Percentiles rank a stretch among this genome's conserved stretches.
These are phyloP conservation scores for Thraustochytrium sp. DNA, from an alignment of 352 stramenopile species.

Conservation along the genomic window DNA sequence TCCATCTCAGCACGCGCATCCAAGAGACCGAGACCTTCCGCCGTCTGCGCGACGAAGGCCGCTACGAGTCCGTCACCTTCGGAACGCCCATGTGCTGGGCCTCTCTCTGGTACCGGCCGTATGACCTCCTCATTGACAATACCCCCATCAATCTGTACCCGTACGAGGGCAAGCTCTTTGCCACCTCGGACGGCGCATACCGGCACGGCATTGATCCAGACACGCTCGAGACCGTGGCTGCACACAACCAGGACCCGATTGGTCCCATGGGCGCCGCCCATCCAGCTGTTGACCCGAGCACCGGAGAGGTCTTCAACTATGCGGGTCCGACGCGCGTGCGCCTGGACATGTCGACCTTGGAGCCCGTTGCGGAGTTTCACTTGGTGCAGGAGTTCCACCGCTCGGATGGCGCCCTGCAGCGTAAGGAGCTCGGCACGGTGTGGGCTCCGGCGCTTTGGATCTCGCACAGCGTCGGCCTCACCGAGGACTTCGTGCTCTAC, in stretches of 20 bases:
- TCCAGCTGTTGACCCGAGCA: slow-evolving; percentile 16
- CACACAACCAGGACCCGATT: background rate
- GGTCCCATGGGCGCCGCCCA: slow-evolving; percentile 32
- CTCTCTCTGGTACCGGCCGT: background rate
- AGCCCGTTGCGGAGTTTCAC: slow-evolving; percentile 8
- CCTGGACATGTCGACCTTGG: background rate
- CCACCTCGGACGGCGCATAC: slow-evolving; percentile 35
- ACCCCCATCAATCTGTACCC: slow-evolving; percentile 8
- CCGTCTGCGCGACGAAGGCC: background rate
- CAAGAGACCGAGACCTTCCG: background rate
- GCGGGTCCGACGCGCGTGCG: background rate
- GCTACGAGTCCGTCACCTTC: slow-evolving; percentile 30
- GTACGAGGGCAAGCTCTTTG: background rate
- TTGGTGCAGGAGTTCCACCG: background rate
- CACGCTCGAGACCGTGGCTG: background rate
- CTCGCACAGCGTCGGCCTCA: slow-evolving; percentile 21
- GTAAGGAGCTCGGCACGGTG: background rate
- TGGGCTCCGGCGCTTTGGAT: slow-evolving; percentile 38
- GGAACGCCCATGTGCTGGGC: background rate
- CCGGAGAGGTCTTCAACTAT: slow-evolving; percentile 38
- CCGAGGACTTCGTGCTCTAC: slow-evolving; percentile 19
- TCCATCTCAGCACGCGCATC: background rate
- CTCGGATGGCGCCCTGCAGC: background rate
- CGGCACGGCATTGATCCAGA: background rate
- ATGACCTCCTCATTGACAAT: slow-evolving; percentile 16